These are phyloP conservation scores for Botrytis sinoallii DNA, from an alignment of 2,329 filamentous ascomycete genomes.

Conservation along the genomic window DNA sequence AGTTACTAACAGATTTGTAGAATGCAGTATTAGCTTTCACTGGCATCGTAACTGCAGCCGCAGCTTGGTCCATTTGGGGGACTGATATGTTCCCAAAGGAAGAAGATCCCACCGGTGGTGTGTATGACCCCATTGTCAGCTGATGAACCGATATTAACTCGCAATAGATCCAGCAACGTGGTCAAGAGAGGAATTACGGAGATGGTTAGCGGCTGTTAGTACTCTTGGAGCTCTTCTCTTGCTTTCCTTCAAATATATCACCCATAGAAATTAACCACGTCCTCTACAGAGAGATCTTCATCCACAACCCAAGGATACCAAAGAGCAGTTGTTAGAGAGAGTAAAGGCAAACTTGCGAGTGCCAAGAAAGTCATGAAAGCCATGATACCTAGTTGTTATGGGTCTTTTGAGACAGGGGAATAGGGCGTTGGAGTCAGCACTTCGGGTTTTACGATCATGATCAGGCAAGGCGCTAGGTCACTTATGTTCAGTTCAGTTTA, in stretches of 20 bases:
- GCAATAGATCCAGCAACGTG: conserved; percentile 61
- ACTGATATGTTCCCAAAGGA: conserved; percentile 73
- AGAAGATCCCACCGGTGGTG: conserved; percentile 74
- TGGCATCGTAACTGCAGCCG: conserved; percentile 75
- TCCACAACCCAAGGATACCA: conserved; percentile 56
- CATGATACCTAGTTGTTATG: not conserved
- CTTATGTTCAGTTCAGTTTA: not conserved
- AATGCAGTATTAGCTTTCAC: conserved; percentile 74
- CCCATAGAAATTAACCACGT: conserved; percentile 1
- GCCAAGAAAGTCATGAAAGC: conserved; percentile 24
- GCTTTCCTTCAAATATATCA: conserved; percentile 7
- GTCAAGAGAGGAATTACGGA: conserved; percentile 74
- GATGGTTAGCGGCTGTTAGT: conserved; percentile 79
- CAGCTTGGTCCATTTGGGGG: conserved; percentile 82
- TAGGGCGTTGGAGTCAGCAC: not conserved
- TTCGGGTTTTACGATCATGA: not conserved
- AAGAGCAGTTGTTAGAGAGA: conserved; percentile 63
- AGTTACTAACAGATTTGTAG: conserved; percentile 41
- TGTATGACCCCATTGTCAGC: conserved; percentile 23
- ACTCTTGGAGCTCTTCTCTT: not conserved
- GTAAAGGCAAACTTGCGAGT: conserved; percentile 65
- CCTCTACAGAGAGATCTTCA: conserved; percentile 57
- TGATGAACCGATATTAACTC: not conserved
- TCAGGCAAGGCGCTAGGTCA: not conserved
- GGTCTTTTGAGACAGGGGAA: not conserved